Conservation (phyloP, 31 red algal species). For the Porphyra umbilicalis region DNA sequence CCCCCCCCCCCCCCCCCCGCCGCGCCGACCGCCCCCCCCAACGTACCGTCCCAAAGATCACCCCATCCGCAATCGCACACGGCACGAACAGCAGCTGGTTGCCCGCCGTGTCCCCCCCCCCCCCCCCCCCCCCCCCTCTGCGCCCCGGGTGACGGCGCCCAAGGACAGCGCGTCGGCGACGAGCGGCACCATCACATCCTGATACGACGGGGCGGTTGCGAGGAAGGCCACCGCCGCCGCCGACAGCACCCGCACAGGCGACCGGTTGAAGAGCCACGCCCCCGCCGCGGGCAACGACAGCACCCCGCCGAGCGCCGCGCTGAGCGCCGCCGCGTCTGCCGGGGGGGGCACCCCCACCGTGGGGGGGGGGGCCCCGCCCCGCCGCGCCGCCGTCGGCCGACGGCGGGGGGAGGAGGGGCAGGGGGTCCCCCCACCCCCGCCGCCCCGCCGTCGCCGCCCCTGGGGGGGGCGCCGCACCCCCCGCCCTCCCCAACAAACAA, state of each 20-base stretch:
- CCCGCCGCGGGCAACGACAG: neutral
- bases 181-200: neutral
- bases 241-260: neutral
- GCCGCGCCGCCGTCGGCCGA: no score
- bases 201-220: neutral
- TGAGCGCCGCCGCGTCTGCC: neutral
- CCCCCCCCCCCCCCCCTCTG: neutral
- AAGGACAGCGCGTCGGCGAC: neutral
- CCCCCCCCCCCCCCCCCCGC: neutral
- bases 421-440: neutral
- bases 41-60: neutral
- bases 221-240: neutral
- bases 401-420: no score
- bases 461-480: neutral
- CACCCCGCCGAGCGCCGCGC: neutral
- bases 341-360: neutral
- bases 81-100: neutral
- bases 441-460: neutral
- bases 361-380: no score
- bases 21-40: no score
- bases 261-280: neutral
- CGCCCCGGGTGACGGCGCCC: neutral
- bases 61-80: neutral
- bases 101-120: neutral
- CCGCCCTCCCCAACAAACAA: neutral